Evolutionary conservation across 345 rosid species (phyloP).

Genomic region (Camelina sativa): DNA sequence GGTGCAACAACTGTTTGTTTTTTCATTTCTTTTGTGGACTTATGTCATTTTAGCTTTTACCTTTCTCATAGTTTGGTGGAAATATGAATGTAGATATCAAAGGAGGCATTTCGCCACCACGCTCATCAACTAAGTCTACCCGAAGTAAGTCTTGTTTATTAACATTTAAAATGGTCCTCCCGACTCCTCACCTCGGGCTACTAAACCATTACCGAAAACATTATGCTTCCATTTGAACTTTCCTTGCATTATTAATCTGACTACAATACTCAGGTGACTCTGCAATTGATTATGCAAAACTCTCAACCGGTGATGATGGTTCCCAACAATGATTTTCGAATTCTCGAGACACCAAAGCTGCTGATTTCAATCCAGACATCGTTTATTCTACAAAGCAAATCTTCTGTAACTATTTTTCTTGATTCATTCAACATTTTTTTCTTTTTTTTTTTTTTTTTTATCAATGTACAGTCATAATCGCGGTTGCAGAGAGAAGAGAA

Average conservation of each 20-base stretch:
- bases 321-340: conserved; percentile 27
- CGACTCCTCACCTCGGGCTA: not conserved
- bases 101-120: conserved; percentile 47
- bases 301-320: conserved; percentile 41
- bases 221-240: not conserved
- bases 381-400: conserved; percentile 37
- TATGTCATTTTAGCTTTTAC: not conserved
- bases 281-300: conserved; percentile 54
- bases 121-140: conserved; percentile 53
- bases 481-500: conserved; percentile 31
- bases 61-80: conserved; percentile 12
- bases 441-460: conserved; percentile 11
- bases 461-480: conserved; percentile 23
- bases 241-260: conserved; percentile 8
- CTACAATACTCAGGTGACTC: conserved; percentile 63
- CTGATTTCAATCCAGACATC: conserved; percentile 17
- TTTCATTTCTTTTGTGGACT: not conserved
- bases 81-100: conserved; percentile 48
- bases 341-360: not conserved
- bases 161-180: not conserved
- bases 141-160: conserved; percentile 49
- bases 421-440: conserved; percentile 30
- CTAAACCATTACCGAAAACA: not conserved
- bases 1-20: conserved; percentile 48
- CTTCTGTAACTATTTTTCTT: conserved; percentile 43